Base-by-base conservation (phyloP, 2,329 filamentous ascomycete species). In the Epichloe gansuensis region DNA sequence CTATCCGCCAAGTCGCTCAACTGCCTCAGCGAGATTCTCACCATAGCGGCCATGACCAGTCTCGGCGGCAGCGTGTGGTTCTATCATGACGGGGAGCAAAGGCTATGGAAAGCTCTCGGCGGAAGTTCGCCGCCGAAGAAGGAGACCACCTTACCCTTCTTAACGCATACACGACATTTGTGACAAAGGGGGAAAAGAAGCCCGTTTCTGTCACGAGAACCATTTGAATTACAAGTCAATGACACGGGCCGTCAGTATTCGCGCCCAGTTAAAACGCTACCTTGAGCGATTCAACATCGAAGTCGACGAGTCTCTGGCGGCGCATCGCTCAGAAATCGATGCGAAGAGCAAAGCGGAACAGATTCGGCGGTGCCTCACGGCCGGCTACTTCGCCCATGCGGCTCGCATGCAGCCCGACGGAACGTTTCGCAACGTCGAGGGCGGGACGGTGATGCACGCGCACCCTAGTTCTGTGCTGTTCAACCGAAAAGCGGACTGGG, bases 391-490 rank as follows among this genome's bases (percentile, higher is more conserved):
- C 69, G 85, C 90, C 1, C 89, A 97, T 66, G 91, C 89, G 4
- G 93, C 93, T 45, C 83, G 84, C 63, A 96, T 97, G 91, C 88
- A 94, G 67, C 78, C 88, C 0, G 91, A 97, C 72, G 93, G 93
- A 13, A 91, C 82, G 4, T 96, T 95, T 66, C 82, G 80, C 60
- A 91, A 88, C 49, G 83, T 95, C n/a, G 83, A 84, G 55, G 89
- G 89, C 34, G 82, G 82, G 41, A 85, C 85, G 49, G 79, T 82
- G 4, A 73, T 97, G 51, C 80, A 95, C 72, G 89, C 90, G 23
- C 93, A 98, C 69, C 93, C 93, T 0, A 95, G 82, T 63, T 94
- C 87, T 41, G 71, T 97, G 59, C 89, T 97, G 82, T 97, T 97
- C 74, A 95, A 95, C 67, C 83, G 91, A 53, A 96, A 94, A 72